Base-by-base conservation (phyloP, 805 yeast species). In the Suhomyces xylopsoci region DNA sequence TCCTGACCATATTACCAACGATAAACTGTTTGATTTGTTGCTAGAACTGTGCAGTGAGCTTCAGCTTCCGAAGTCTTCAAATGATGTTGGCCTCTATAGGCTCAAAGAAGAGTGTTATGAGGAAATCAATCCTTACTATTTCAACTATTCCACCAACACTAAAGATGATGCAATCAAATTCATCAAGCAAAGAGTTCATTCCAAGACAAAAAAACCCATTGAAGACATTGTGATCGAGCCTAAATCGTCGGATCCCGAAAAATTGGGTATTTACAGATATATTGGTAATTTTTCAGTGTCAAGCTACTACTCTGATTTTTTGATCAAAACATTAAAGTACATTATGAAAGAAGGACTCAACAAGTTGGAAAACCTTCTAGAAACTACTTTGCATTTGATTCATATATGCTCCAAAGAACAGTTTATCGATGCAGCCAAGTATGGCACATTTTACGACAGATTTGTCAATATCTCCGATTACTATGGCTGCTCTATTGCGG, bases 121-220 rank as follows among this genome's bases (percentile, higher is more conserved):
- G 14, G 62, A 67, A 36, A 59, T 75, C 5, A 74, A 77, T 53
- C 96, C 97, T 0, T 92, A 82, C 62, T 93, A 86, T 63, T 77
- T 88, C 53, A 91, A 90, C 59, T 87, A 87, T 60, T 75, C 87
- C 0, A 72, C 93, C 0, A 90, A 90, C 59, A 84, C 83, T 50
- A 81, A 93, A 51, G 97, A 90, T 51, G 97, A 90, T 54, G 93
- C 96, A 6, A 86, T 88, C 51, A 79, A 78, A 45, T 69, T 83
- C 4, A 69, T 88, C 28, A 84, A 85, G 58, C 81, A 79, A 32
- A 64, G 79, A 25, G 66, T 79, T 41, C 76, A 80, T 8, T 70
- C 75, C 51, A 62, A 69, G 24, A 67, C 69, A 1, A 61, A 67
- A 1, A 63, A 73, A 3, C 70, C 76, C 1, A 55, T 70, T 19